Evolutionary conservation across 1,139 yeast genomes (phyloP).

Genomic region (Martiniozyma asiatica): DNA sequence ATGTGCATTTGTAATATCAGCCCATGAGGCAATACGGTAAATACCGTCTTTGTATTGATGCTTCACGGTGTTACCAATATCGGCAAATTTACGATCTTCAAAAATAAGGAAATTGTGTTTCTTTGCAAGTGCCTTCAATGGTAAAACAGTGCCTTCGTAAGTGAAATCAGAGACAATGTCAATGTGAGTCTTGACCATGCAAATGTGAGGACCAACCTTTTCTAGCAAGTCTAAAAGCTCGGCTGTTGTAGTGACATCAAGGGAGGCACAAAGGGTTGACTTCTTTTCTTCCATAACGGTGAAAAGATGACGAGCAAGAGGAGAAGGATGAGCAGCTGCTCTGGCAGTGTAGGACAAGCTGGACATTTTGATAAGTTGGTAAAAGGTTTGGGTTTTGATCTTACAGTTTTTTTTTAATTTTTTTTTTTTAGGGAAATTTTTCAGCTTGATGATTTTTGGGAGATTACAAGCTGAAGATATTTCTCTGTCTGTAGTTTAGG

Average conservation of each 20-base stretch:
- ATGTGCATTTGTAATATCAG: conserved; percentile 95
- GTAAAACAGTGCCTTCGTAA: conserved; percentile 65
- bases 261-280: conserved; percentile 91
- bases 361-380: conserved; percentile 3
- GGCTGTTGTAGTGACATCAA: conserved; percentile 70
- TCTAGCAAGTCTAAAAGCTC: conserved; percentile 69
- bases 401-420: background rate
- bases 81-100: conserved; percentile 97
- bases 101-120: conserved; percentile 80
- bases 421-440: too few relatives aligned
- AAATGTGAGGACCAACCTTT: conserved; percentile 78
- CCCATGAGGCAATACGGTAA: conserved; percentile 82
- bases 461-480: too few relatives aligned
- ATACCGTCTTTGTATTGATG: conserved; percentile 88
- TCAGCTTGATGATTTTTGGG: too few relatives aligned
- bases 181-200: conserved; percentile 87
- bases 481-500: too few relatives aligned
- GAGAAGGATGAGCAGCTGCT: conserved; percentile 59
- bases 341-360: conserved; percentile 48
- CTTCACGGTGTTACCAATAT: conserved; percentile 96
- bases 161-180: conserved; percentile 86
- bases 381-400: background rate
- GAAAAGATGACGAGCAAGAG: conserved; percentile 69
- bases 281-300: conserved; percentile 66
- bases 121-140: conserved; percentile 55